Base-by-base conservation (phyloP, 768 basidiomycete species). In the Chalciporus sphaerocephalus region DNA sequence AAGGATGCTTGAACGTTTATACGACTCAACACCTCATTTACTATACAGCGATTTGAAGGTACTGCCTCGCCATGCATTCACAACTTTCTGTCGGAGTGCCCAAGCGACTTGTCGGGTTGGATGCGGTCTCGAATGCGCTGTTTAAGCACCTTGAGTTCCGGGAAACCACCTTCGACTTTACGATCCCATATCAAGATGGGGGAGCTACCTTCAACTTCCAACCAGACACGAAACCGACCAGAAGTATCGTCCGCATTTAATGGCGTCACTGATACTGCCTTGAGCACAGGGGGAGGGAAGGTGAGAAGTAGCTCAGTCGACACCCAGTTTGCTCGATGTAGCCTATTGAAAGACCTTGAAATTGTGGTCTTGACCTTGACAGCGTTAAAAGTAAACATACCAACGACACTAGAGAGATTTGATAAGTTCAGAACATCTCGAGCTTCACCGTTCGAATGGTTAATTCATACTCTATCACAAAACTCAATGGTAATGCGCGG, bases 291-390 rank as follows among this genome's bases (percentile, higher is more conserved):
- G 21, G 89, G 80, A 10, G 92, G 87, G 65, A 97, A 97, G 1
- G 94, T 96, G 27, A 95, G 67, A 55, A 93, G 78, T 13, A 97
- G 74, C 56, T 96, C 94, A 0, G 93, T 96, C 50, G 90, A 87
- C n/a, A 84, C 77, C 94, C 94, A 97, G 10, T 81, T 83, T 24
- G 94, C 93, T 56, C 93, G 78, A 55, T 94, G 92, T 30, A 93
- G 75, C 93, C 93, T 94, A 40, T 34, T 35, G 37, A 39, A 12
- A 15, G 9, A 35, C 10, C 17, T 40, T 49, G 10, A 52, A 35
- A 34, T 18, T 3, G 18, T 1, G 18, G 10, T 23, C 20, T 28
- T 41, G 15, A 47, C 34, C 20, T 28, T 41, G 15, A 47, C 34
- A 37, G 15, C 9, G 9, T 6, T 32, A 13, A 35, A 39, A 21